These are phyloP conservation scores for Lolium rigidum DNA, from an alignment of 176 grass and related monocot genomes.

Conservation along the genomic window DNA sequence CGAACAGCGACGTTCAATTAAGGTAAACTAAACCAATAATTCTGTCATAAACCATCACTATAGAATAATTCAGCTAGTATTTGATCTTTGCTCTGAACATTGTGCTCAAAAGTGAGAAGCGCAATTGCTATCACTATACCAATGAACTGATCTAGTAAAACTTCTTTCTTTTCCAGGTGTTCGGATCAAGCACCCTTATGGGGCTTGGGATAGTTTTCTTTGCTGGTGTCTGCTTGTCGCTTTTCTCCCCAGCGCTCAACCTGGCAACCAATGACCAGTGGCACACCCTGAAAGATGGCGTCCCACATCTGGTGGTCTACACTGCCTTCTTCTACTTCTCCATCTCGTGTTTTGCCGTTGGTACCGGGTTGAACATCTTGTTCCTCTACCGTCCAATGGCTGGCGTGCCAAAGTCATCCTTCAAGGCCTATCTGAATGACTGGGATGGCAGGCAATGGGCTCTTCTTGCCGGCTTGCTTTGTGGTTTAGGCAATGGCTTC, in stretches of 20 bases:
- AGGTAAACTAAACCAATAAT: slow-evolving; percentile 50
- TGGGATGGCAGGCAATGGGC: slow-evolving; percentile 97
- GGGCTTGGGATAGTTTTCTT: slow-evolving; percentile 94
- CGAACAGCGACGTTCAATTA: slow-evolving; percentile 84
- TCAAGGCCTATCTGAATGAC: slow-evolving; percentile 78
- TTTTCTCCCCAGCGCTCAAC: slow-evolving; percentile 96
- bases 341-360: slow-evolving; percentile 71
- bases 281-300: slow-evolving; percentile 75
- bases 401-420: slow-evolving; percentile 72
- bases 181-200: slow-evolving; percentile 60
- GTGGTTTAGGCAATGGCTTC: slow-evolving; percentile 95
- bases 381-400: slow-evolving; percentile 90
- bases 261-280: slow-evolving; percentile 94
- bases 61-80: slow-evolving; percentile 4
- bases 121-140: background rate
- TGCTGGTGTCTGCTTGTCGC: slow-evolving; percentile 86
- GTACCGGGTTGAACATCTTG: slow-evolving; percentile 73
- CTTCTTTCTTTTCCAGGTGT: slow-evolving; percentile 27
- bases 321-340: slow-evolving; percentile 99
- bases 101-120: background rate
- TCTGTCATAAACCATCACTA: background rate
- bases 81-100: background rate
- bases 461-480: slow-evolving; percentile 78
- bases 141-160: background rate
- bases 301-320: slow-evolving; percentile 88